phyloP scores from a whole-genome alignment of 1,284 basidiomycete genomes.

The Tilletiopsis washingtonensis region DNA sequence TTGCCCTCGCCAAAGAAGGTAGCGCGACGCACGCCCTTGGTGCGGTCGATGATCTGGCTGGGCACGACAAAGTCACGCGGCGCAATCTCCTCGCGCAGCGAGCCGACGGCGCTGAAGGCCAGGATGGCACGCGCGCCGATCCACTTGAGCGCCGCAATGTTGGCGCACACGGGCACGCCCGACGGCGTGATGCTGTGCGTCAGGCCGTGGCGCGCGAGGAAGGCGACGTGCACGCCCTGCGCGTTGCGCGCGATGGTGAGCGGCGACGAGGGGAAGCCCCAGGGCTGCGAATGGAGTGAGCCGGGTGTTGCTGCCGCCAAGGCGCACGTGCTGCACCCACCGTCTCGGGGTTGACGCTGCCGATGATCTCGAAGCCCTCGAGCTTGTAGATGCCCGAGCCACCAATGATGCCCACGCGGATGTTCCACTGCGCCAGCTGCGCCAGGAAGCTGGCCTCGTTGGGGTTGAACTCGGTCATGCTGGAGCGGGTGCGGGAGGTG shows the following conservation, averaged over 20 bases:
- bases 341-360: conserved; percentile 31
- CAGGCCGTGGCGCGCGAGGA: conserved; percentile 80
- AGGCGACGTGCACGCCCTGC: conserved; percentile 69
- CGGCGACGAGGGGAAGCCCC: conserved; percentile 85
- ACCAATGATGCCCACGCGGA: conserved; percentile 40
- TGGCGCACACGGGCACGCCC: conserved; percentile 65
- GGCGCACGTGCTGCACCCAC: conserved; percentile 8
- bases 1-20: conserved; percentile 74
- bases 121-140: conserved; percentile 81
- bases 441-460: too few relatives aligned
- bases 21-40: conserved; percentile 76
- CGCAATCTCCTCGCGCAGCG: conserved; percentile 81
- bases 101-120: conserved; percentile 92
- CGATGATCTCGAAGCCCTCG: conserved; percentile 36
- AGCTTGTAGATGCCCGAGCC: conserved; percentile 46
- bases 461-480: too few relatives aligned
- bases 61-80: conserved; percentile 75
- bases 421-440: not conserved
- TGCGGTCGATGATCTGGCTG: conserved; percentile 89
- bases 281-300: conserved; percentile 58
- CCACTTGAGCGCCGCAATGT: conserved; percentile 89
- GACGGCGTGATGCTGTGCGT: conserved; percentile 56
- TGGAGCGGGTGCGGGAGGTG: too few relatives aligned
- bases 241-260: conserved; percentile 78
- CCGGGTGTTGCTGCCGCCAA: not conserved